Evolutionary conservation across 2,329 filamentous ascomycete genomes (phyloP).

Genomic region (Ophiostoma triangulosporum): DNA sequence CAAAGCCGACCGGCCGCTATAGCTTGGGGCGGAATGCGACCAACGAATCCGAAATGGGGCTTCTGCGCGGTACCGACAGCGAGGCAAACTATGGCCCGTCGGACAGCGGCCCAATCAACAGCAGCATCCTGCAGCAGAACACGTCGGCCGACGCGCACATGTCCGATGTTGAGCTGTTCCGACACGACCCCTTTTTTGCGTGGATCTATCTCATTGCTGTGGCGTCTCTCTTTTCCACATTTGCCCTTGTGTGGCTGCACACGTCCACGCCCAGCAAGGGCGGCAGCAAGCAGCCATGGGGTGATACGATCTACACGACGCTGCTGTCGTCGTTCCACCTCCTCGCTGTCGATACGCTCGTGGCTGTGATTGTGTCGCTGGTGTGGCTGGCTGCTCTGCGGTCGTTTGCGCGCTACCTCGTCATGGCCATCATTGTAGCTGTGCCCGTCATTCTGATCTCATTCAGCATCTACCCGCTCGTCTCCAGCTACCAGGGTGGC

Average conservation of each 20-base stretch:
- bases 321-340: constrained; percentile 78
- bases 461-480: constrained; percentile 81
- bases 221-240: constrained; percentile 74
- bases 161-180: constrained; percentile 54
- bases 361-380: constrained; percentile 77
- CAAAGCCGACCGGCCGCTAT: constrained; percentile 25
- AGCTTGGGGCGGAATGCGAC: constrained; percentile 28
- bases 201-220: constrained; percentile 78
- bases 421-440: constrained; percentile 66
- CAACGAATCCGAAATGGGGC: constrained; percentile 35
- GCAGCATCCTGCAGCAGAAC: constrained; percentile 1
- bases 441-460: constrained; percentile 79
- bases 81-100: constrained; percentile 18
- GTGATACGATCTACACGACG: constrained; percentile 89
- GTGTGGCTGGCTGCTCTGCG: constrained; percentile 81
- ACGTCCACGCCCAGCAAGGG: constrained; percentile 40
- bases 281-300: constrained; percentile 52
- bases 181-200: constrained; percentile 83
- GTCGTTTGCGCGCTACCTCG: constrained; percentile 76
- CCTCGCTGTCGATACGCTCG: constrained; percentile 77
- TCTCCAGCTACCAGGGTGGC: constrained; percentile 72
- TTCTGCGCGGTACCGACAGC: constrained; percentile 24
- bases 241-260: constrained; percentile 79
- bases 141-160: constrained; percentile 34
- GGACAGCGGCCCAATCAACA: constrained; percentile 30